Evolutionary conservation across 2,329 filamentous ascomycete species (phyloP).

Genomic region (Aspergillus aculeatus): DNA sequence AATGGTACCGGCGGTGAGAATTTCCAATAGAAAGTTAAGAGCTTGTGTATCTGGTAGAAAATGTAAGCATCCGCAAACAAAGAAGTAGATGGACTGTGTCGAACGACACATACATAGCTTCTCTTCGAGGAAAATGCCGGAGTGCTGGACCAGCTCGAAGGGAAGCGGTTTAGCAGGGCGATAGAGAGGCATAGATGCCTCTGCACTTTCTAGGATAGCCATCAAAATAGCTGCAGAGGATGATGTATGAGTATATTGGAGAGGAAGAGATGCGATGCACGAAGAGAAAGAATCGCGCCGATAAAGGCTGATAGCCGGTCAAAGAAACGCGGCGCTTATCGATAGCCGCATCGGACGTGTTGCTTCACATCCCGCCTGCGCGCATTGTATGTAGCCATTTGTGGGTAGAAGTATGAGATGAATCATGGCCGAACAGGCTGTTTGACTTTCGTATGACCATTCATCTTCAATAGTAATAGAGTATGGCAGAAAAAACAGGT

Average conservation of each 20-base stretch:
- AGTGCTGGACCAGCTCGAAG: slow-evolving; percentile 64
- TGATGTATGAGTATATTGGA: neutral
- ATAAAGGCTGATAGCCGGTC: neutral
- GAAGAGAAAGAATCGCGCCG: neutral
- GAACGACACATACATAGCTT: slow-evolving; percentile 57
- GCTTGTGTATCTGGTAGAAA: slow-evolving; percentile 53
- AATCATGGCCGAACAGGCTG: too few species aligned
- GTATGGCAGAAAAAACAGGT: too few species aligned
- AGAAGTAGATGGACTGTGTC: neutral
- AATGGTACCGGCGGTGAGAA: slow-evolving; percentile 33
- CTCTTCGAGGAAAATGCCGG: slow-evolving; percentile 73
- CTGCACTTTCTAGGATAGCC: slow-evolving; percentile 21
- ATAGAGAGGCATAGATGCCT: slow-evolving; percentile 40
- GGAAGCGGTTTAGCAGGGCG: slow-evolving; percentile 58
- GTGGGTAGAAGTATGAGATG: too few species aligned
- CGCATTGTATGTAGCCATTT: too few species aligned
- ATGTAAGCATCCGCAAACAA: slow-evolving; percentile 9
- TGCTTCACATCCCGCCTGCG: neutral
- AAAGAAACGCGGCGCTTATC: slow-evolving; percentile 10
- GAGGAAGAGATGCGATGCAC: slow-evolving; percentile 1
- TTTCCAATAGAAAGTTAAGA: slow-evolving; percentile 60
- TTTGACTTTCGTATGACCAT: too few species aligned
- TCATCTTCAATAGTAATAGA: too few species aligned
- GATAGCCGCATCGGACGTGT: slow-evolving; percentile 2
- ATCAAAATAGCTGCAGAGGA: slow-evolving; percentile 8